Percentiles rank a stretch among this genome's conserved stretches.
Conservation (phyloP, 805 yeast species). For the Torulaspora microellipsoides region DNA sequence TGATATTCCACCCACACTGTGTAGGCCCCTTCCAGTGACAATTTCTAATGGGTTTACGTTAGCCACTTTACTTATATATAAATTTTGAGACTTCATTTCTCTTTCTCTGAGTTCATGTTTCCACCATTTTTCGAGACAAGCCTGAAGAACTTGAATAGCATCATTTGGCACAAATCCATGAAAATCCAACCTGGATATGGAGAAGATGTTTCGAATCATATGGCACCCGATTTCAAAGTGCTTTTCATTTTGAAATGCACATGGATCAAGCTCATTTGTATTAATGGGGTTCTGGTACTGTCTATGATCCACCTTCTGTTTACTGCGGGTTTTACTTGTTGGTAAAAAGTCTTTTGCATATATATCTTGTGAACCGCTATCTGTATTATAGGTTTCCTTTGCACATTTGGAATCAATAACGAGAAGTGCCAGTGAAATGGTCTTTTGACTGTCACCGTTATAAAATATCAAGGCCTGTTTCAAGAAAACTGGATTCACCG, state of each 20-base stretch:
- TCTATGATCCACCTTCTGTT: neutral
- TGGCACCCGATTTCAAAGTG: conserved; percentile 11
- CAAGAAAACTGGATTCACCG: conserved; percentile 40
- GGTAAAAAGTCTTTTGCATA: neutral
- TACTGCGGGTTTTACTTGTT: neutral
- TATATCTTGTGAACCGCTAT: neutral
- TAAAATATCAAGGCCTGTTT: conserved; percentile 39
- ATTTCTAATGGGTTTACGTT: conserved; percentile 44
- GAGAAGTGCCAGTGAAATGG: conserved; percentile 35
- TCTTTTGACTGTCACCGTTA: conserved; percentile 40
- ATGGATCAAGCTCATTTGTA: neutral
- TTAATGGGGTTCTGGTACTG: neutral
- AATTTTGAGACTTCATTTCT: conserved; percentile 37
- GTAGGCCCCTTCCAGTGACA: conserved; percentile 69
- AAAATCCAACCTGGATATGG: conserved; percentile 43
- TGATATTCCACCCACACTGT: conserved; percentile 54
- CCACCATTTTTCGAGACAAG: conserved; percentile 59
- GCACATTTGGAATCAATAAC: conserved; percentile 33
- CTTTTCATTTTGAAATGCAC: conserved; percentile 10
- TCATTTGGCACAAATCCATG: conserved; percentile 49
- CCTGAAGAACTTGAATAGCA: conserved; percentile 40
- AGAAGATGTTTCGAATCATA: conserved; percentile 18
- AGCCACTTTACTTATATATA: conserved; percentile 32
- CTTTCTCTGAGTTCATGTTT: conserved; percentile 44
- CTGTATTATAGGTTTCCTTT: conserved; percentile 25